Evolutionary conservation across 345 rosid species (phyloP).

Genomic region (Syzygium aqueum): DNA sequence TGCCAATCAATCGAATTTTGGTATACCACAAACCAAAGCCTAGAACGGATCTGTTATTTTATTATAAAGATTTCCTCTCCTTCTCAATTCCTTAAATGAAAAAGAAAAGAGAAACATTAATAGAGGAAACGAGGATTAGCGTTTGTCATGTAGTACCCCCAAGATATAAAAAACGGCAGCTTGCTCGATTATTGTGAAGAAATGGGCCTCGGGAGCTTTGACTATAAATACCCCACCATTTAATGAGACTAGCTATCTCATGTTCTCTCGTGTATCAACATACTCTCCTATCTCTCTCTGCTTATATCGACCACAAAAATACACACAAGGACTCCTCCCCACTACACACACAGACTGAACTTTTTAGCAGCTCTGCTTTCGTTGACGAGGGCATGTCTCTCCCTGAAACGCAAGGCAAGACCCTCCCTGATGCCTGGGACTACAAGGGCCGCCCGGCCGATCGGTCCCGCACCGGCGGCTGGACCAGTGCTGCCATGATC

Average conservation of each 20-base stretch:
- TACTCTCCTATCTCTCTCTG: not conserved
- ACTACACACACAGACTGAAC: conserved; percentile 34
- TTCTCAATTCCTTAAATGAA: not conserved
- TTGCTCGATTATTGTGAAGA: not conserved
- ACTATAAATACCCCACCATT: not conserved
- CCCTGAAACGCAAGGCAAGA: conserved; percentile 39
- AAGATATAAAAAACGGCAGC: not conserved
- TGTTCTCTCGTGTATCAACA: not conserved
- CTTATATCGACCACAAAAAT: not conserved
- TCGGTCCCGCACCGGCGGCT: conserved; percentile 66
- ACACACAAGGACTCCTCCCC: not conserved
- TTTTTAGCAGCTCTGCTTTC: not conserved
- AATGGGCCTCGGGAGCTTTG: not conserved
- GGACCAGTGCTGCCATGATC: conserved; percentile 91
- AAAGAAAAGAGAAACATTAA: not conserved
- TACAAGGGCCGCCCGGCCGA: conserved; percentile 73
- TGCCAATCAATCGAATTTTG: not conserved
- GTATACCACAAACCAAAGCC: not conserved
- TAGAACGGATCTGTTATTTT: not conserved
- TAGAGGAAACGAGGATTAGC: not conserved
- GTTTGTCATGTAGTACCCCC: not conserved
- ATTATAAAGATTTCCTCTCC: not conserved
- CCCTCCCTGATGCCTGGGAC: conserved; percentile 85
- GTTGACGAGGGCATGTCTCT: conserved; percentile 19
- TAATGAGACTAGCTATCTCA: not conserved